Base-by-base conservation (phyloP, 208 protist genomes). In the Wallacemonas rigidus region DNA sequence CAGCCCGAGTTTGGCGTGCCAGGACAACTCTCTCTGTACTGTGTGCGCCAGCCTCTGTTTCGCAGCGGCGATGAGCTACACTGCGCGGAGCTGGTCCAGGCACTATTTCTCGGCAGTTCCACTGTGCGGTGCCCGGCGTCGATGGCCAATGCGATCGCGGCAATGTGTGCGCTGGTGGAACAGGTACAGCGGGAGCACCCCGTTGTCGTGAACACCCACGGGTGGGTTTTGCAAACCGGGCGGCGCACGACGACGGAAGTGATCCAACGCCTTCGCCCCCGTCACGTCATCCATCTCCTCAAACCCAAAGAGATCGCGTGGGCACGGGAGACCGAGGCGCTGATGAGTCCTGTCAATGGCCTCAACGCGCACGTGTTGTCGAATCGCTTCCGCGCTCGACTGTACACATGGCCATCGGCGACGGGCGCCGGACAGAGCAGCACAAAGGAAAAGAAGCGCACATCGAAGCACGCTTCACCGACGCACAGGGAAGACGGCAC, bases 181-280 rank as follows among this genome's bases (percentile, higher is more conserved):
- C 45, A 39, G 3, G 38, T 92, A 3, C 79, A 80, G 61, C 36
- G 51, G 26, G 76, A 56, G 7, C 77, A 87, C 60, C 88, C 89
- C 9, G 82, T 97, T 3, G 87, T 97, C 12, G 80, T 96, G 44
- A 96, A 96, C 80, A 97, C 91, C 51, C 93, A 97, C 69, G 93
- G 93, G 14, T 97, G 93, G 92, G 87, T 95, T 45, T 77, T 94
- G 51, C 82, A 87, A 60, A 93, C 89, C 9, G 93, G 93, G 1
- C 86, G 90, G 0, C 81, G 93, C 11, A 79, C 84, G 5, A 90
- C 90, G 36, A 79, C 92, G 11, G 90, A 96, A 81, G 79, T 81
- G 47, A 63, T 97, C 51, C 91, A 83, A 3, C 87, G 89, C 6
- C 68, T 95, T 50, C 81, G 57, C 48, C 93, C 93, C 15, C 81